Base-by-base conservation (phyloP, 2,329 filamentous ascomycete species). In the Apiospora saccharicola region DNA sequence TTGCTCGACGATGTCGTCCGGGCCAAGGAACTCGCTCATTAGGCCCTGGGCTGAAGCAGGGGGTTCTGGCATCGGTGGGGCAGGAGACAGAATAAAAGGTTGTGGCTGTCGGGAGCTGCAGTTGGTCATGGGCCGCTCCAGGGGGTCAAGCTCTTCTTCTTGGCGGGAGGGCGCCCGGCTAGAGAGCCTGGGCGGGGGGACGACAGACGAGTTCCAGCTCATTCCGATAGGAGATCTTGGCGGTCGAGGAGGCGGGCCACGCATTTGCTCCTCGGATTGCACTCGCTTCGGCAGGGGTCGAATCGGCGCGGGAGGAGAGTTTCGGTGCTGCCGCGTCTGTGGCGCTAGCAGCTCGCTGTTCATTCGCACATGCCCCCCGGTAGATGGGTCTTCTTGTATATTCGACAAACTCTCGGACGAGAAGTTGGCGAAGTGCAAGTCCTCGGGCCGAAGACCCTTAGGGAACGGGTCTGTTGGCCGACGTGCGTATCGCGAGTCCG, bases 111-210 rank as follows among this genome's bases (percentile, higher is more conserved):
- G 67, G 44, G 69, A 51, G 26, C 70, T 67, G 41, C 30, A 51
- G 24, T 68, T 57, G n/a, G 70, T 68, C 34, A 44, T 53, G n/a
- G 70, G 51, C 43, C 67, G 70, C 16, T 71, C 70, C 26, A 69
- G 14, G n/a, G 57, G 41, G 34, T 69, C 37, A 7, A 19, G 1
- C 37, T 70, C 68, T 34, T 70, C 53, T 22, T 70, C 53, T n/a
- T 81, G 81, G 26, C 81, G 81, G 26, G 82, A 76, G 12, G 85
- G 88, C 19, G 85, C 81, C 16, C 89, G 86, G 75, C 90, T 91
- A 0, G 89, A 90, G 30, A 86, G 81, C 30, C 89, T 86, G 4
- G 87, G 86, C 3, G 79, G 80, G 6, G 88, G 89, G 4, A 86
- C 84, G 4, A 86, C 84, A 16, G 85, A 79, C 3, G 87, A 84